A percentile compares a stretch with the other conserved stretches of the same genome.
phyloP scores from a whole-genome alignment of 352 stramenopile genomes.

The Saprolegnia parasitica region DNA sequence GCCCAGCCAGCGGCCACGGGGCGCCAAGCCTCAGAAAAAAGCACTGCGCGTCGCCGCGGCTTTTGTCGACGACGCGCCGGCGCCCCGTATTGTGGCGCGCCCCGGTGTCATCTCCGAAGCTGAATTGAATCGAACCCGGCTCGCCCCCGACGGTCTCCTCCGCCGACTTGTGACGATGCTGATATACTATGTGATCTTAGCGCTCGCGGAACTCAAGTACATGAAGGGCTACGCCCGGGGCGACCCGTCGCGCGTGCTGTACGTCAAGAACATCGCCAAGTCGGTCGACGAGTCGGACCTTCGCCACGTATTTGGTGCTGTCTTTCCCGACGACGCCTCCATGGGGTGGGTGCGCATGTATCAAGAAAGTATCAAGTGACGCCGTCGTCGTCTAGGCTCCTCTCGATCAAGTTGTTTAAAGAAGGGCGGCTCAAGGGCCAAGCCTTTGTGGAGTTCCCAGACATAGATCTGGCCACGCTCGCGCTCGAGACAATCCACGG shows the following conservation, averaged over 20 bases:
- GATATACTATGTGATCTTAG: slow-evolving; percentile 28
- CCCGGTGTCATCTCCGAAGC: slow-evolving; percentile 55
- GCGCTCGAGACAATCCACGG: slow-evolving; percentile 64
- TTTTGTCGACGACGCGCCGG: slow-evolving; percentile 13
- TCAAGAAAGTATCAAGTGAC: background rate
- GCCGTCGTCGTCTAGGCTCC: slow-evolving; percentile 32
- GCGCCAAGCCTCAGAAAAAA: slow-evolving; percentile 11
- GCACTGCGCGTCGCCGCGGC: background rate
- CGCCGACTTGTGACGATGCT: background rate
- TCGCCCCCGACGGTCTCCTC: slow-evolving; percentile 34
- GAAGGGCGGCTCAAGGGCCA: slow-evolving; percentile 82
- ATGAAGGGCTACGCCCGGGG: slow-evolving; percentile 69
- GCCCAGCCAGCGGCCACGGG: background rate
- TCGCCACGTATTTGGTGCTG: slow-evolving; percentile 43
- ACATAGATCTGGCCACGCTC: slow-evolving; percentile 38
- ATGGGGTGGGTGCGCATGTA: slow-evolving; percentile 33
- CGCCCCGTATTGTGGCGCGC: slow-evolving; percentile 16
- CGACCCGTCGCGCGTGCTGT: slow-evolving; percentile 51
- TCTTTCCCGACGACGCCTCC: slow-evolving; percentile 33
- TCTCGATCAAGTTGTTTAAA: slow-evolving; percentile 67
- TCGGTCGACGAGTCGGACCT: slow-evolving; percentile 45
- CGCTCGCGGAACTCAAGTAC: slow-evolving; percentile 41
- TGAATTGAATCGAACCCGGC: slow-evolving; percentile 46
- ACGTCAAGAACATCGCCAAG: slow-evolving; percentile 79
- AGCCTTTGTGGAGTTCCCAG: slow-evolving; percentile 72